phyloP scores from a whole-genome alignment of 2,329 filamentous ascomycete genomes.

The Trichophyton mentagrophytes region DNA sequence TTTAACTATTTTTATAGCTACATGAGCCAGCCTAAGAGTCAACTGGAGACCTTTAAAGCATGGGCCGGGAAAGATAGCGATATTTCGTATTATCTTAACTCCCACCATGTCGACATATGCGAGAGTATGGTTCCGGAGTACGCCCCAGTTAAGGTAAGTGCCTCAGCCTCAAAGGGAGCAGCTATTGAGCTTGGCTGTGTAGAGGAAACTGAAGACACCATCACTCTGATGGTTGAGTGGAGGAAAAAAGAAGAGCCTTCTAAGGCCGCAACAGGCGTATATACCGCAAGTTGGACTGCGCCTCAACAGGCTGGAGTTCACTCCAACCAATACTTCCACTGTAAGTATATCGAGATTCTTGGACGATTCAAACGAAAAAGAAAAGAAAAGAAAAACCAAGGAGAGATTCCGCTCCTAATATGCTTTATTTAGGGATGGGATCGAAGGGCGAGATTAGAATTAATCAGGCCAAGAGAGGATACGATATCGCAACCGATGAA shows the following conservation, averaged over 20 bases:
- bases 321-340: slow-evolving; percentile 95
- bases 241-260: slow-evolving; percentile 54
- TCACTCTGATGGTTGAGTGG: slow-evolving; percentile 84
- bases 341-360: slow-evolving; percentile 19
- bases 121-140: slow-evolving; percentile 84
- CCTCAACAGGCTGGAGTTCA: slow-evolving; percentile 90
- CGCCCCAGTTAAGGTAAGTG: slow-evolving; percentile 62
- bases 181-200: slow-evolving; percentile 68
- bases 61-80: slow-evolving; percentile 88
- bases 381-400: not conserved
- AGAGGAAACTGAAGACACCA: slow-evolving; percentile 77
- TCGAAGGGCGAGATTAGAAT: slow-evolving; percentile 72
- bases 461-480: slow-evolving; percentile 87
- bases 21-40: slow-evolving; percentile 85
- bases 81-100: slow-evolving; percentile 93
- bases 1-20: slow-evolving; percentile 99
- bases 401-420: not conserved
- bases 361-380: not conserved
- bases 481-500: slow-evolving; percentile 80
- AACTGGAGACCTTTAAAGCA: slow-evolving; percentile 86
- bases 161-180: slow-evolving; percentile 67
- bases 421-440: slow-evolving; percentile 49
- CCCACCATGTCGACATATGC: slow-evolving; percentile 83
- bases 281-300: slow-evolving; percentile 89
- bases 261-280: slow-evolving; percentile 73